Conservation (phyloP, 192 early-diverging fungal species). For the Backusella luteola region DNA sequence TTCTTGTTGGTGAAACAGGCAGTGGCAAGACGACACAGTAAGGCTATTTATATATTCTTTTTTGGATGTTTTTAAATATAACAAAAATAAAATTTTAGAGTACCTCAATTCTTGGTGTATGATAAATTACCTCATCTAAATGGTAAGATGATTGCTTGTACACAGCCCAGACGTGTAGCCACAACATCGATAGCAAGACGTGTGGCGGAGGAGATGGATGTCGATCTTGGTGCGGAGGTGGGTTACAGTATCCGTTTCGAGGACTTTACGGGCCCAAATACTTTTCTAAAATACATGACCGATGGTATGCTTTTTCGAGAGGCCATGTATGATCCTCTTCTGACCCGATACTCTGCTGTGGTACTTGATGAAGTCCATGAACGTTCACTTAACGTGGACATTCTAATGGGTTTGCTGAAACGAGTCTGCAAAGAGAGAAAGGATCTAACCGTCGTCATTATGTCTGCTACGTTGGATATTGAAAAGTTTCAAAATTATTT, state of each 20-base stretch:
- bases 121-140: conserved; percentile 90
- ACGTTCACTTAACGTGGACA: conserved; percentile 93
- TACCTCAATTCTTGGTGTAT: conserved; percentile 92
- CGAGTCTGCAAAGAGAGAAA: conserved; percentile 69
- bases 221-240: conserved; percentile 87
- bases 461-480: conserved; percentile 97
- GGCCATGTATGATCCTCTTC: conserved; percentile 90
- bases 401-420: conserved; percentile 97
- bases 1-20: conserved; percentile 96
- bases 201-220: conserved; percentile 96
- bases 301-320: conserved; percentile 99
- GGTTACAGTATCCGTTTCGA: conserved; percentile 99
- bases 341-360: conserved; percentile 89
- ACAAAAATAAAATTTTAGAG: conserved; percentile 45
- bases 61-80: not conserved
- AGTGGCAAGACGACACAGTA: conserved; percentile 99
- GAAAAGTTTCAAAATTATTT: conserved; percentile 99
- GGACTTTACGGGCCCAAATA: conserved; percentile 82
- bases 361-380: conserved; percentile 99
- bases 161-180: conserved; percentile 97
- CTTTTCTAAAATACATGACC: conserved; percentile 95
- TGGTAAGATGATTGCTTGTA: conserved; percentile 94
- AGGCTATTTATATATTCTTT: conserved; percentile 14
- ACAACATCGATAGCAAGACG: conserved; percentile 99
- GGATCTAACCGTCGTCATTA: conserved; percentile 93